Evolutionary conservation across 129 eudicot genomes (phyloP), one percentile per base, ranked within the genome.

Genomic region (Oenanthe sinensis): DNA sequence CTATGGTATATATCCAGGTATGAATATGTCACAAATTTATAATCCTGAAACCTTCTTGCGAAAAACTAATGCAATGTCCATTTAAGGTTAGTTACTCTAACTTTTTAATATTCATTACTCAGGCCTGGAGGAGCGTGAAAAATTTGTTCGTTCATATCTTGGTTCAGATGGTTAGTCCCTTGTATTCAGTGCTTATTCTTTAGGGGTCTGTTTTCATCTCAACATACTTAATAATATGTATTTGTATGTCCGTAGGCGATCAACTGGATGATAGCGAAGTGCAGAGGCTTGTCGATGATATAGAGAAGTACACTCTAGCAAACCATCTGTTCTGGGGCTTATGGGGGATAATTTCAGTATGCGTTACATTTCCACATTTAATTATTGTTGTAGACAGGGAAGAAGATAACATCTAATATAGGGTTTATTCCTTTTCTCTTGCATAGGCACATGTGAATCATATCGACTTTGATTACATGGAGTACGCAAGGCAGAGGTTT

Each of bases 251-350:
- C 52, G 44, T n/a, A 93, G 97, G 91, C 26, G 74, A 87, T 42
- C 79, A 83, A 81, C 88, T 85, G 4, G 44, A 75, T 84, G 88
- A 88, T 8, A 76, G 76, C 26, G 90, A 84, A 78, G 87, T 90
- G 28, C 79, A 88, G 63, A 58, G 78, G 80, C 85, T 91, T 19
- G 83, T 85, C 9, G 85, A 85, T 16, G 88, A 90, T 62, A 83
- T 80, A 26, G 97, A 91, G 79, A 91, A 86, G 83, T 95, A 91
- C 86, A 84, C 90, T 75, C 97, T 95, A 60, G 93, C 96, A 68
- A 91, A 86, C 83, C 98, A 95, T 86, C 79, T 95, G 46, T 90
- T 91, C 75, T 91, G 98, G 97, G 97, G 97, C 78, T 82, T 95
- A 40, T 95, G 97, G 97, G 97, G 97, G 67, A 37, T 91, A 26